These are phyloP conservation scores for Plasmodiophora brassicae DNA, from an alignment of 208 protist species.

Conservation along the genomic window DNA sequence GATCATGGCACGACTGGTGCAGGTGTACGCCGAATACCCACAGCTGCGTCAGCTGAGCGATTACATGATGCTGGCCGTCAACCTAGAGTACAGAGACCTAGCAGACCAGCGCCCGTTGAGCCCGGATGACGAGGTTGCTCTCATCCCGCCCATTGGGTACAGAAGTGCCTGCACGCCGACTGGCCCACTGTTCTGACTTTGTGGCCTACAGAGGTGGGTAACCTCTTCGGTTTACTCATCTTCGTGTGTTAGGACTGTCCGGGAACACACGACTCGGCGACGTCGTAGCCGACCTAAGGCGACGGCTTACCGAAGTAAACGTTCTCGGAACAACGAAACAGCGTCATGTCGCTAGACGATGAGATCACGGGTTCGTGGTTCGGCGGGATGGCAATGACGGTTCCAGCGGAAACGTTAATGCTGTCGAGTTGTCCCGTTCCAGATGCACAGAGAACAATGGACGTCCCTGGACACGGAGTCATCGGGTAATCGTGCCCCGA, in stretches of 20 bases:
- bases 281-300: too few relatives aligned
- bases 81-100: neutral
- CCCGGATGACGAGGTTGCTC: neutral
- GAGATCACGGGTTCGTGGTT: neutral
- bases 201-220: slow-evolving; percentile 3
- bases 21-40: too few relatives aligned
- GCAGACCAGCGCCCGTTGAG: neutral
- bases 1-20: too few relatives aligned
- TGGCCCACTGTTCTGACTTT: neutral
- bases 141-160: neutral
- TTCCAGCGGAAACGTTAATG: neutral
- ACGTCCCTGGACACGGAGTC: neutral
- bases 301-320: too few relatives aligned
- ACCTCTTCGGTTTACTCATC: neutral
- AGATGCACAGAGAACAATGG: neutral
- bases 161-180: neutral
- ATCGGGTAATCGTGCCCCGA: neutral
- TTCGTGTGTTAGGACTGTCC: neutral
- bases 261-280: neutral
- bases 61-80: neutral
- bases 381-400: neutral
- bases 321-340: slow-evolving; percentile 21
- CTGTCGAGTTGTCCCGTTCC: neutral
- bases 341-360: neutral
- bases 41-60: neutral